Evolutionary conservation across 495 filamentous ascomycete genomes (phyloP).

Genomic region (Aspergillus incahuasiensis): DNA sequence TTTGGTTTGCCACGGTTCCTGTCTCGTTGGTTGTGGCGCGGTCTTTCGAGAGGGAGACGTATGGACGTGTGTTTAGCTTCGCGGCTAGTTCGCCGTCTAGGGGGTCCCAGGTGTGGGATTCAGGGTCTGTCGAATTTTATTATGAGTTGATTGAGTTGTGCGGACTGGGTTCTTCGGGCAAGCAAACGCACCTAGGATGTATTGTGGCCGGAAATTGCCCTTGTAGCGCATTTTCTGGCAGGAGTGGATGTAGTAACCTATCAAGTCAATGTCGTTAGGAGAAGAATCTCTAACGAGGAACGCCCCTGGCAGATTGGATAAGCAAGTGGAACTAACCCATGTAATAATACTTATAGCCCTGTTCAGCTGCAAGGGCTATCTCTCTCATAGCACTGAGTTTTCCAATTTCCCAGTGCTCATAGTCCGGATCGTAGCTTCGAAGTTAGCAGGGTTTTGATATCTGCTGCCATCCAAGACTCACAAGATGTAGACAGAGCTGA

Average conservation of each 20-base stretch:
- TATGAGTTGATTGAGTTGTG: neutral
- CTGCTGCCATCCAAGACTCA: conserved; percentile 26
- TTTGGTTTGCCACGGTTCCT: conserved; percentile 4
- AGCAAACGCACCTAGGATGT: conserved; percentile 57
- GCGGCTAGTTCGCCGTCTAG: conserved; percentile 62
- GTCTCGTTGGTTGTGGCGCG: conserved; percentile 13
- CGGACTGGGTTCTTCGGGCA: neutral
- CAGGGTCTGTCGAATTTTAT: conserved; percentile 51
- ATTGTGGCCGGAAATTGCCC: conserved; percentile 76
- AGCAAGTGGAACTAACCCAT: conserved; percentile 50
- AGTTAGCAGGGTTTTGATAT: neutral
- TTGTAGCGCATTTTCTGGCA: conserved; percentile 89
- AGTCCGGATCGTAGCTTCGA: conserved; percentile 69
- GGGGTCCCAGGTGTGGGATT: conserved; percentile 68
- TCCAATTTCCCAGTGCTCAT: conserved; percentile 74
- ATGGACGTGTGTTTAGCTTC: conserved; percentile 61
- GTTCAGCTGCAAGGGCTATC: conserved; percentile 71
- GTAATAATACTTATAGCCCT: conserved; percentile 68
- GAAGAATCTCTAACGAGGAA: too few species aligned
- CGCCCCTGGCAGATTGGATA: neutral
- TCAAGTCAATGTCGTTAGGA: neutral
- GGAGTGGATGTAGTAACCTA: conserved; percentile 66
- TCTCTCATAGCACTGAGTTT: conserved; percentile 87
- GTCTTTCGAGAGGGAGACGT: conserved; percentile 62
- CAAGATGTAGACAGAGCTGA: conserved; percentile 93